phyloP scores from a whole-genome alignment of 2,329 filamentous ascomycete species.

The Xylaria polymorpha region DNA sequence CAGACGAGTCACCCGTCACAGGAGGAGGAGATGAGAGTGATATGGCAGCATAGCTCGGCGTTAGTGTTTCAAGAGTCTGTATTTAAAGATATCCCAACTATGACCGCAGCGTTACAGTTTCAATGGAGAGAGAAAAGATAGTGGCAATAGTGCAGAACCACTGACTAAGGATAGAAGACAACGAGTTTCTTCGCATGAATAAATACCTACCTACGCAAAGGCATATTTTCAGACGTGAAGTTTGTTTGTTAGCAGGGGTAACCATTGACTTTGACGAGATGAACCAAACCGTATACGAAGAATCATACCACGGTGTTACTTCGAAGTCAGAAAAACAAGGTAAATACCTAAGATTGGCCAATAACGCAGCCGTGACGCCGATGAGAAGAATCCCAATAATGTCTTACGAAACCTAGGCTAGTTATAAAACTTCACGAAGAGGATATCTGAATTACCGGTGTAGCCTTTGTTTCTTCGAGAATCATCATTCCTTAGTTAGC shows the following conservation, averaged over 20 bases:
- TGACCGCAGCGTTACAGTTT: neutral
- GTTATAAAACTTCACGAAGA: neutral
- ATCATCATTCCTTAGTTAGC: neutral
- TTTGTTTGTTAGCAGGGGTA: neutral
- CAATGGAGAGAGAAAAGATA: neutral
- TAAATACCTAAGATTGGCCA: neutral
- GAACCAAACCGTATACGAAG: neutral
- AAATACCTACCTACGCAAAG: neutral
- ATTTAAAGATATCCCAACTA: neutral
- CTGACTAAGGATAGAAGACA: no score
- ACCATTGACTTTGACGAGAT: neutral
- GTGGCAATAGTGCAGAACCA: neutral
- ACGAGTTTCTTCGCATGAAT: neutral
- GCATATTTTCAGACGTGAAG: neutral
- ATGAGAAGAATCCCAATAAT: neutral
- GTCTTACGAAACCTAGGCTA: neutral
- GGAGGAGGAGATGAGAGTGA: neutral
- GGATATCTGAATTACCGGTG: neutral
- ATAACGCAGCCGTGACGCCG: neutral
- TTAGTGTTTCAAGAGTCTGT: constrained; percentile 11
- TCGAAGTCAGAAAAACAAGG: neutral
- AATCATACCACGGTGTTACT: neutral
- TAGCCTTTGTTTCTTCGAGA: neutral
- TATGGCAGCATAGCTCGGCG: constrained; percentile 29
- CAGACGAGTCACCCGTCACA: neutral